Evolutionary conservation across 352 stramenopile species (phyloP), one percentile per base, ranked within the genome.

Genomic region (Phytophthora rubi): DNA sequence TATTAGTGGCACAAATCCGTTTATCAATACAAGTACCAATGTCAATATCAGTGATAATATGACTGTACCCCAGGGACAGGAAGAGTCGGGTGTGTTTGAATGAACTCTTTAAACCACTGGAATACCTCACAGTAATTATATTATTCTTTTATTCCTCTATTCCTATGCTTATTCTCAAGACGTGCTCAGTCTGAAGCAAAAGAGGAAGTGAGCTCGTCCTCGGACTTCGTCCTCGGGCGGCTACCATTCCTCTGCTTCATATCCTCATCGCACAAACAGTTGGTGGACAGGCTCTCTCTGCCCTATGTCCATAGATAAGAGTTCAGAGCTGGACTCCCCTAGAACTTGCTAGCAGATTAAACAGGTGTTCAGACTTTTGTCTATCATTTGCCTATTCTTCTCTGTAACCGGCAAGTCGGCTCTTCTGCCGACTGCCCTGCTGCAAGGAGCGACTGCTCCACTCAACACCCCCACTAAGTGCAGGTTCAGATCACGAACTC

Each of bases 171-270:
- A 59, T 59, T 26, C 53, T 48, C 16, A n/a, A 59, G 28, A 47
- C 53, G 32, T 47, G 53, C 32, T 42, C 32, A 28, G 16, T 59
- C 53, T 42, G 53, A 48, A 28, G 53, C 53, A 59, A 47, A 59
- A 18, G 32, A 59, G 53, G 53, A 59, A 59, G 52, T 57, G 52
- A 42, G 28, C 30, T 57, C 30, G 52, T 57, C 52, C 23, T 26
- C 23, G 23, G 23, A 57, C 28, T n/a, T 57, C 30, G 52, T 57
- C 52, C 23, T 26, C 23, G 23, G 23, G 23, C 2, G 23, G 23
- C 23, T 13, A 23, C 26, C 7, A 30, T 45, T 37, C 12, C 32
- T 18, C 52, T 42, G 30, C 52, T 21, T 45, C 52, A 37, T 44
- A 15, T 57, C 30, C 13, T 57, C 16, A 44, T 57, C 28, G 52